Evolutionary conservation across 23 red algal species (phyloP).

Genomic region (Gracilaria caudata): DNA sequence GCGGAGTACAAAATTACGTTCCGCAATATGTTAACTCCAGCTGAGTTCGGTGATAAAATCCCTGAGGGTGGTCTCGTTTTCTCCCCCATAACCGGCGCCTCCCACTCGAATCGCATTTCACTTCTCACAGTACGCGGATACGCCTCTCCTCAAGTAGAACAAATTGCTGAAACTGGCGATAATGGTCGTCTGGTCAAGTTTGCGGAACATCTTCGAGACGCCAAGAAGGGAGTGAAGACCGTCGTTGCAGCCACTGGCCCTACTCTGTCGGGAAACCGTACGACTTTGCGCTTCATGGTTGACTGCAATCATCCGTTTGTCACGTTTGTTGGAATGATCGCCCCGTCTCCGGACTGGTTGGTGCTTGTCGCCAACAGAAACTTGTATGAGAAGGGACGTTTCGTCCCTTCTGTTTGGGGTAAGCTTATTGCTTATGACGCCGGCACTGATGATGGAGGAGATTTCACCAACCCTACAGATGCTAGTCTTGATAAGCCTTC

Average conservation of each 20-base stretch:
- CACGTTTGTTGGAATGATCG: constrained; percentile 51
- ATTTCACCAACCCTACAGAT: constrained; percentile 39
- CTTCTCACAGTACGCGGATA: constrained; percentile 48
- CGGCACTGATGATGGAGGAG: constrained; percentile 32
- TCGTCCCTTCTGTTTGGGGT: neutral
- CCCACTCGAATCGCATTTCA: constrained; percentile 51
- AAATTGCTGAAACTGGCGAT: constrained; percentile 45
- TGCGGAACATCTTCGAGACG: neutral
- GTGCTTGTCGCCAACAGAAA: constrained; percentile 40
- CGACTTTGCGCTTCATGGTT: constrained; percentile 27
- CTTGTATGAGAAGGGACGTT: constrained; percentile 2
- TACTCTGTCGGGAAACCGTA: constrained; percentile 21
- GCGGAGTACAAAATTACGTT: constrained; percentile 29
- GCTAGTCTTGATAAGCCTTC: constrained; percentile 30
- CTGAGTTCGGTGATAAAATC: constrained; percentile 6
- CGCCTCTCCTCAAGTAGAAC: constrained; percentile 33
- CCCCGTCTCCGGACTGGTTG: constrained; percentile 57
- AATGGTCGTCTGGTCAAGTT: constrained; percentile 11
- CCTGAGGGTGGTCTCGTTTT: constrained; percentile 42
- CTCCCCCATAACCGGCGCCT: constrained; percentile 17
- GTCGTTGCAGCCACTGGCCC: constrained; percentile 22
- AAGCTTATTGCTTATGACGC: constrained; percentile 44
- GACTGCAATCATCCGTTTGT: constrained; percentile 57
- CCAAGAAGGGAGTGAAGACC: neutral
- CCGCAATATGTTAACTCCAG: constrained; percentile 26